Conservation (phyloP, 257 asterid species). For the Verbena officinalis region DNA sequence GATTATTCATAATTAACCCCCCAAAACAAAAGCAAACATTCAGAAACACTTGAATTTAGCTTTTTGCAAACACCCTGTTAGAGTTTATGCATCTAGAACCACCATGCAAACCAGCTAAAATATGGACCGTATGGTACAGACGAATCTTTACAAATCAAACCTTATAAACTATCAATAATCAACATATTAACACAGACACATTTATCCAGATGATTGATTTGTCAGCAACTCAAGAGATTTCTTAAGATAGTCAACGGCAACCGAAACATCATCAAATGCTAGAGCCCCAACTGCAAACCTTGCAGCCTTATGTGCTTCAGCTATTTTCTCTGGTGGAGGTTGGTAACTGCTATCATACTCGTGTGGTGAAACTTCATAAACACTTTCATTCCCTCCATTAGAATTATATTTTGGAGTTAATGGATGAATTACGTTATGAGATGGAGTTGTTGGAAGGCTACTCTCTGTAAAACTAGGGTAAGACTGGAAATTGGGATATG, state of each 20-base stretch:
- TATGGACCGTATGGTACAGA: no score
- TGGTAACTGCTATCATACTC: slow-evolving; percentile 75
- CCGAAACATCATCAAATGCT: slow-evolving; percentile 82
- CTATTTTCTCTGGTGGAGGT: slow-evolving; percentile 82
- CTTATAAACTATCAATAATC: slow-evolving; percentile 1
- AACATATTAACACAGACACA: slow-evolving; percentile 32
- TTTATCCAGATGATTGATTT: slow-evolving; percentile 64
- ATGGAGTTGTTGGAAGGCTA: slow-evolving; percentile 71
- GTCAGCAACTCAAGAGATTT: slow-evolving; percentile 87
- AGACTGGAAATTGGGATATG: slow-evolving; percentile 75
- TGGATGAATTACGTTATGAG: slow-evolving; percentile 53
- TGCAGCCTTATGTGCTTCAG: slow-evolving; percentile 96
- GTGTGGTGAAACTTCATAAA: slow-evolving; percentile 48
- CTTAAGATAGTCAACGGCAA: slow-evolving; percentile 76
- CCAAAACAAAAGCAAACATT: no score
- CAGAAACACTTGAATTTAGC: no score
- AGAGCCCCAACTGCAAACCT: slow-evolving; percentile 92
- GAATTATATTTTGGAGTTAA: slow-evolving; percentile 51
- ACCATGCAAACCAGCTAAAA: no score
- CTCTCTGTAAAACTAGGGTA: slow-evolving; percentile 79
- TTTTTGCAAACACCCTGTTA: no score
- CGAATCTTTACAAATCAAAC: slow-evolving; percentile 27
- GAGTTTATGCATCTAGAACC: no score
- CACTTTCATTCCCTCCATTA: slow-evolving; percentile 45
- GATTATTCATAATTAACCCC: no score